phyloP scores from a whole-genome alignment of 768 basidiomycete species.

The Suillus spraguei region DNA sequence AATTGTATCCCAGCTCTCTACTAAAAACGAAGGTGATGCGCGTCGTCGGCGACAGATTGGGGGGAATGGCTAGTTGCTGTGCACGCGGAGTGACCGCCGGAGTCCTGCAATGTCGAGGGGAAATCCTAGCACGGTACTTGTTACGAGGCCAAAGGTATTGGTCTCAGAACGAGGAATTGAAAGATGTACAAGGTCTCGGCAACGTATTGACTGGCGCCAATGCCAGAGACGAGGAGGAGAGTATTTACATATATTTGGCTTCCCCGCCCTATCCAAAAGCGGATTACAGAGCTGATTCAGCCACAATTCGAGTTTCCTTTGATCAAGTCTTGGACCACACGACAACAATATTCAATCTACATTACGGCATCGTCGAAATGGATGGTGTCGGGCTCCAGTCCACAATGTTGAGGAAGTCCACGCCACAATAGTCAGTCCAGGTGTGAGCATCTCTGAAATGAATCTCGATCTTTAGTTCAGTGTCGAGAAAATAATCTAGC shows the following conservation, averaged over 20 bases:
- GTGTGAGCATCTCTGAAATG: background rate
- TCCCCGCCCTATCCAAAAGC: background rate
- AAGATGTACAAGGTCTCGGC: background rate
- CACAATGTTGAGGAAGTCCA: background rate
- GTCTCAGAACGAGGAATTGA: background rate
- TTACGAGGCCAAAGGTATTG: background rate
- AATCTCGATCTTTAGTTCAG: background rate
- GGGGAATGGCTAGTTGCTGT: background rate
- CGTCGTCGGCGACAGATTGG: background rate
- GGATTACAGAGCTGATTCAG: background rate
- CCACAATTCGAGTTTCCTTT: no score
- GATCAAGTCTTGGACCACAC: background rate
- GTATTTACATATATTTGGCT: slow-evolving; percentile 2
- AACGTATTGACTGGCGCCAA: slow-evolving; percentile 5
- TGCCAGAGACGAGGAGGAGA: slow-evolving; percentile 9
- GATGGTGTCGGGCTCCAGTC: background rate
- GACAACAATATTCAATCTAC: background rate
- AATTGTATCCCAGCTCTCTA: background rate
- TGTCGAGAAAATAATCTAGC: background rate
- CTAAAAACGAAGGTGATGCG: background rate
- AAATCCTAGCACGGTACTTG: background rate
- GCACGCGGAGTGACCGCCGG: background rate
- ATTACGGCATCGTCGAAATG: no score
- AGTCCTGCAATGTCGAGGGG: background rate
- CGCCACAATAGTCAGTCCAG: background rate